These are phyloP conservation scores for Sicyos baderoa DNA, from an alignment of 306 rosid genomes.

Conservation along the genomic window DNA sequence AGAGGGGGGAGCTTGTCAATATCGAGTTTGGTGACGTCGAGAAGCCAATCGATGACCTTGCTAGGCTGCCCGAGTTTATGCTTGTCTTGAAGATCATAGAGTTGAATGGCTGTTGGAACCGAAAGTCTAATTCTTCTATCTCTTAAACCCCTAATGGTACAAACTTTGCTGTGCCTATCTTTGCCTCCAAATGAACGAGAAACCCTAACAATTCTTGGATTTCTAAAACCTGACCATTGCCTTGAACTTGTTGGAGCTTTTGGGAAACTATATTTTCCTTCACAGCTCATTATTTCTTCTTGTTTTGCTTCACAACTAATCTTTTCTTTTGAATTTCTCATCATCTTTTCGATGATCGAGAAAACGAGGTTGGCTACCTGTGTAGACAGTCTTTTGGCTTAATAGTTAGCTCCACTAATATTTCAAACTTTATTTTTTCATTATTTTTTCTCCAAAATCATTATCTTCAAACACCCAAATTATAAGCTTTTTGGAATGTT, in stretches of 20 bases:
- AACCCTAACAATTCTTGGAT: constrained; percentile 78
- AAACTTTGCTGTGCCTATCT: constrained; percentile 92
- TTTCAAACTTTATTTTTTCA: not conserved
- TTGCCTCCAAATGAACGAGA: constrained; percentile 79
- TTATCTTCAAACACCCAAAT: too few species aligned
- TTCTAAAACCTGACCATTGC: constrained; percentile 64
- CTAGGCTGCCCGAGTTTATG: constrained; percentile 75
- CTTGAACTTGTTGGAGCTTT: constrained; percentile 31
- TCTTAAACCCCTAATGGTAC: constrained; percentile 69
- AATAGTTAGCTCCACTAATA: too few species aligned
- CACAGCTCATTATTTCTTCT: constrained; percentile 24
- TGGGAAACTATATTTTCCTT: constrained; percentile 11
- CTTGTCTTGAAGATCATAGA: constrained; percentile 37
- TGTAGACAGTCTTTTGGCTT: too few species aligned
- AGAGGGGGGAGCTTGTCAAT: constrained; percentile 84
- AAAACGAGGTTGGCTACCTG: too few species aligned
- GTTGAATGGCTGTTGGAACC: constrained; percentile 57
- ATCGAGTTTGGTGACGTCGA: constrained; percentile 54
- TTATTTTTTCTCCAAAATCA: not conserved
- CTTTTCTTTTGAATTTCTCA: constrained; percentile 43
- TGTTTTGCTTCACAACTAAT: constrained; percentile 32
- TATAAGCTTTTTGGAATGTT: too few species aligned
- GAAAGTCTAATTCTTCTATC: constrained; percentile 80
- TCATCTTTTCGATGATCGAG: constrained; percentile 24
- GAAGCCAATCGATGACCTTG: constrained; percentile 82